Conservation (phyloP, 805 yeast species). For the Candida xiaguanensis region DNA sequence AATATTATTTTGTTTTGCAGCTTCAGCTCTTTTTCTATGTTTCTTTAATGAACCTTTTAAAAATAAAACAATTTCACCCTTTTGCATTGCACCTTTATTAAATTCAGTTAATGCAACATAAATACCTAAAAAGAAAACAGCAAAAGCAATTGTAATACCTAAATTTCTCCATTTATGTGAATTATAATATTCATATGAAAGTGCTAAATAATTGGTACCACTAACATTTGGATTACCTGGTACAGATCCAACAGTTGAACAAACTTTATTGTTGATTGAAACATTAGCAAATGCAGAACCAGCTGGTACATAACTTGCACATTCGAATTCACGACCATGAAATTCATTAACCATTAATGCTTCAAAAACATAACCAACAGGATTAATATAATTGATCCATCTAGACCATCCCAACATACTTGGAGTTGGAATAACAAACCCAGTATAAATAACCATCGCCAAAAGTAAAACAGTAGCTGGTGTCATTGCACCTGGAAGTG, state of each 20-base stretch:
- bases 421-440: slow-evolving; percentile 41
- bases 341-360: slow-evolving; percentile 64
- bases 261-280: slow-evolving; percentile 40
- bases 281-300: slow-evolving; percentile 51
- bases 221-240: slow-evolving; percentile 50
- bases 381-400: slow-evolving; percentile 43
- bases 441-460: slow-evolving; percentile 54
- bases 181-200: slow-evolving; percentile 48
- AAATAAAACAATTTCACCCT: slow-evolving; percentile 37
- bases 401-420: slow-evolving; percentile 64
- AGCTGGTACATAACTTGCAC: slow-evolving; percentile 56
- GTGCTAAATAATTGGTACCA: slow-evolving; percentile 56
- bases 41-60: slow-evolving; percentile 27
- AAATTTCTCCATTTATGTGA: slow-evolving; percentile 77
- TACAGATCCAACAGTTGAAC: slow-evolving; percentile 57
- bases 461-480: slow-evolving; percentile 45
- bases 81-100: slow-evolving; percentile 43
- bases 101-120: slow-evolving; percentile 33
- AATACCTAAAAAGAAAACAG: slow-evolving; percentile 36
- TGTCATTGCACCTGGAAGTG: slow-evolving; percentile 41
- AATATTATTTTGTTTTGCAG: slow-evolving; percentile 14
- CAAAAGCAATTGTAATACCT: slow-evolving; percentile 59
- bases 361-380: slow-evolving; percentile 47
- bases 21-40: slow-evolving; percentile 19
- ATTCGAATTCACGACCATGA: slow-evolving; percentile 50